Conservation (phyloP, 805 yeast genomes). For the Wickerhamomyces chambardii region DNA sequence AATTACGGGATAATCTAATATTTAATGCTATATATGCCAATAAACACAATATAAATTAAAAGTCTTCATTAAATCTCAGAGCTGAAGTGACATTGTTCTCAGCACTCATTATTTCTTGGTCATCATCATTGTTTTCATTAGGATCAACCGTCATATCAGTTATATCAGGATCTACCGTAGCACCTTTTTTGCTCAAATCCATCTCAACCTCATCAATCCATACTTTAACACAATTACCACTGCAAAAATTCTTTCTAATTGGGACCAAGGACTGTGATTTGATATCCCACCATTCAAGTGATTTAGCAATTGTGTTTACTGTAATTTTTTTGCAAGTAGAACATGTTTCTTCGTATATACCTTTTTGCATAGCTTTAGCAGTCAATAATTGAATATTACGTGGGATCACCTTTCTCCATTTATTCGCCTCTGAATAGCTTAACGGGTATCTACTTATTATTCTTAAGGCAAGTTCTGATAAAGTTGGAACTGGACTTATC, state of each 20-base stretch:
- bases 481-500: conserved; percentile 29
- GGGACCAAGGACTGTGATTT: conserved; percentile 41
- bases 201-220: conserved; percentile 17
- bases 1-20: too few species aligned
- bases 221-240: conserved; percentile 33
- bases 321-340: conserved; percentile 38
- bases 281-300: conserved; percentile 62
- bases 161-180: not conserved
- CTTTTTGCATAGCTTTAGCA: conserved; percentile 44
- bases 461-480: conserved; percentile 39
- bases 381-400: conserved; percentile 34
- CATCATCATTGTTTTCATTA: conserved; percentile 2
- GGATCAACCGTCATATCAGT: not conserved
- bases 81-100: conserved; percentile 1
- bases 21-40: not conserved
- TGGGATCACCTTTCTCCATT: conserved; percentile 44
- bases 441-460: conserved; percentile 41
- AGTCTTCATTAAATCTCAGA: conserved; percentile 2
- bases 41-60: not conserved
- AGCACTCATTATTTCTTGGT: not conserved
- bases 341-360: conserved; percentile 41
- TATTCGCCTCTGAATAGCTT: conserved; percentile 41
- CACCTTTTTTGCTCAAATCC: too few species aligned
- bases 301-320: conserved; percentile 50
- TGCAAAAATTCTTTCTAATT: conserved; percentile 44